Evolutionary conservation across 2,329 filamentous ascomycete genomes (phyloP).

Genomic region (Fusarium graminum): DNA sequence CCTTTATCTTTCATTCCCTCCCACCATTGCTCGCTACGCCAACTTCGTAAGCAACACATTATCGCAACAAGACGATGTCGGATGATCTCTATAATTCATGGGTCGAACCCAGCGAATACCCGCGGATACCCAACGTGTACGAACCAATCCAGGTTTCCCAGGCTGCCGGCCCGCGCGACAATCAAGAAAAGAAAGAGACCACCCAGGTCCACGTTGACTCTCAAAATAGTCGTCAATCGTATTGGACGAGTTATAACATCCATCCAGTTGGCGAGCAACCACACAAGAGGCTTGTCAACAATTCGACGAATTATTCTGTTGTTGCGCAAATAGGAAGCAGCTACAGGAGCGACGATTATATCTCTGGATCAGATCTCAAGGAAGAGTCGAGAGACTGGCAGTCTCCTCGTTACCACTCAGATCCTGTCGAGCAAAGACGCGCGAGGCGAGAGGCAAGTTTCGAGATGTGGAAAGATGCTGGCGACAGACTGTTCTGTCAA

Average conservation of each 20-base stretch:
- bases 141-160: conserved; percentile 35
- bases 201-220: conserved; percentile 1
- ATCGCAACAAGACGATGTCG: conserved; percentile 22
- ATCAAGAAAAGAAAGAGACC: conserved; percentile 20
- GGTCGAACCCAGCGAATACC: conserved; percentile 39
- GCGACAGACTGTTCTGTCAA: conserved; percentile 42
- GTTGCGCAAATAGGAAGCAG: conserved; percentile 30
- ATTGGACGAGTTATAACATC: conserved; percentile 7
- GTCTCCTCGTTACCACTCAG: conserved; percentile 5
- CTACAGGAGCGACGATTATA: conserved; percentile 17
- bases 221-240: conserved; percentile 11
- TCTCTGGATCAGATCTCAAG: background rate
- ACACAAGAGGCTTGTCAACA: conserved; percentile 10
- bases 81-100: conserved; percentile 36
- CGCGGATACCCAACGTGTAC: conserved; percentile 43
- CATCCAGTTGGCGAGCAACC: conserved; percentile 6
- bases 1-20: background rate
- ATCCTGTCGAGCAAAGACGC: conserved; percentile 25
- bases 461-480: conserved; percentile 44
- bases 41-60: conserved; percentile 27
- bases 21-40: conserved; percentile 13
- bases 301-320: conserved; percentile 26
- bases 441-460: conserved; percentile 41
- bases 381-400: conserved; percentile 5
- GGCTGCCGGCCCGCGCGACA: conserved; percentile 13